These are phyloP conservation scores for Rhamnella rubrinervis DNA, from an alignment of 331 rosid species.

Conservation along the genomic window DNA sequence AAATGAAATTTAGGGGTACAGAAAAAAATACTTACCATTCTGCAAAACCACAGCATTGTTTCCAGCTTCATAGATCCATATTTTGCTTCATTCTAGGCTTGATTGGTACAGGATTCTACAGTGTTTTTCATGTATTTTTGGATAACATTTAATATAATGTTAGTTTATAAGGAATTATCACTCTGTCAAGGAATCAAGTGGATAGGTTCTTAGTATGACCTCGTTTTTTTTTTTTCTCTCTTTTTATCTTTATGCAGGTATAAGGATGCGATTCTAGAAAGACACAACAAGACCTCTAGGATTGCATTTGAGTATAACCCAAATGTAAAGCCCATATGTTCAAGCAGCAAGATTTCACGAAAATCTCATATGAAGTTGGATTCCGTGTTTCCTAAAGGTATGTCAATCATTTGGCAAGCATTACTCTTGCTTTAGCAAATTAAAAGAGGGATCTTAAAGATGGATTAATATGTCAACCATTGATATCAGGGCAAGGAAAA, in stretches of 20 bases:
- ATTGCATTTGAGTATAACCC: slow-evolving; percentile 25
- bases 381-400: slow-evolving; percentile 22
- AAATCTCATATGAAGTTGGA: slow-evolving; percentile 1
- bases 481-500: neutral
- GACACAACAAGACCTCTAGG: slow-evolving; percentile 20
- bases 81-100: neutral
- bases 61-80: neutral
- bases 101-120: neutral
- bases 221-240: neutral
- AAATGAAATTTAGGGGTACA: too few species aligned
- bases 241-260: slow-evolving; percentile 44
- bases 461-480: neutral
- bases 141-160: neutral
- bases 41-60: too few species aligned
- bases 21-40: too few species aligned
- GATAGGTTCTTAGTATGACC: neutral
- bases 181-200: neutral
- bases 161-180: neutral
- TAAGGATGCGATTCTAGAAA: slow-evolving; percentile 31
- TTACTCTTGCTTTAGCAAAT: neutral
- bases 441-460: neutral
- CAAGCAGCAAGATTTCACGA: slow-evolving; percentile 6
- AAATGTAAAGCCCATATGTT: neutral
- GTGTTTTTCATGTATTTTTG: neutral
- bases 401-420: neutral